A percentile compares a stretch with the other conserved stretches of the same genome.
phyloP scores from a whole-genome alignment of 345 rosid genomes.

The Physaria fendleri region DNA sequence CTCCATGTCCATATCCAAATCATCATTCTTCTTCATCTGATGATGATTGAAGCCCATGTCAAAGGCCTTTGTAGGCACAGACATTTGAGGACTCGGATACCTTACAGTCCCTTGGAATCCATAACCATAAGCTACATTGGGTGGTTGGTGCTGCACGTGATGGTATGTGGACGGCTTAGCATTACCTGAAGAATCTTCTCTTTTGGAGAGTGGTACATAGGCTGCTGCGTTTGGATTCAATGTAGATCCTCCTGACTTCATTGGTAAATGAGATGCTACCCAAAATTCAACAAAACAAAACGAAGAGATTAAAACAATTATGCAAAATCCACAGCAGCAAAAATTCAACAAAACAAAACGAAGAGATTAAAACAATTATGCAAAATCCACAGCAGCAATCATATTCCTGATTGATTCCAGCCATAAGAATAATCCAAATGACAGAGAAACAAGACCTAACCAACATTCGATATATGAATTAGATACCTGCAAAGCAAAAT shows the following conservation, averaged over 20 bases:
- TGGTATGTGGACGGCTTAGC: slow-evolving; percentile 24
- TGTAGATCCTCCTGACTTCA: slow-evolving; percentile 60
- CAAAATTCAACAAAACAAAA: not conserved
- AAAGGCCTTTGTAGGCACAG: slow-evolving; percentile 26
- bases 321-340: no score
- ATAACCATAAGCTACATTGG: slow-evolving; percentile 23
- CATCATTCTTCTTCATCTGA: slow-evolving; percentile 47
- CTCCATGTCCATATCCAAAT: slow-evolving; percentile 51
- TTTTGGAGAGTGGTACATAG: slow-evolving; percentile 64
- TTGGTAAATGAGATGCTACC: slow-evolving; percentile 24
- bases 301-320: not conserved
- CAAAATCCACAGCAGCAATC: not conserved
- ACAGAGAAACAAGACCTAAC: not conserved
- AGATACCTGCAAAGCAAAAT: not conserved
- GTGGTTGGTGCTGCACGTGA: slow-evolving; percentile 26
- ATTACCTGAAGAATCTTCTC: slow-evolving; percentile 32
- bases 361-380: not conserved
- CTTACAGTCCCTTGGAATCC: slow-evolving; percentile 26
- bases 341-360: not conserved
- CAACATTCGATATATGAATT: not conserved
- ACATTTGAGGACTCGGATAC: slow-evolving; percentile 16
- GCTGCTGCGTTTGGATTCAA: slow-evolving; percentile 78
- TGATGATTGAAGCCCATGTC: slow-evolving; percentile 38
- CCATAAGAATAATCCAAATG: not conserved
- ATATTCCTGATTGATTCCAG: not conserved